These are phyloP conservation scores for Fonsecaea nubica DNA, from an alignment of 2,329 filamentous ascomycete species.

Conservation along the genomic window DNA sequence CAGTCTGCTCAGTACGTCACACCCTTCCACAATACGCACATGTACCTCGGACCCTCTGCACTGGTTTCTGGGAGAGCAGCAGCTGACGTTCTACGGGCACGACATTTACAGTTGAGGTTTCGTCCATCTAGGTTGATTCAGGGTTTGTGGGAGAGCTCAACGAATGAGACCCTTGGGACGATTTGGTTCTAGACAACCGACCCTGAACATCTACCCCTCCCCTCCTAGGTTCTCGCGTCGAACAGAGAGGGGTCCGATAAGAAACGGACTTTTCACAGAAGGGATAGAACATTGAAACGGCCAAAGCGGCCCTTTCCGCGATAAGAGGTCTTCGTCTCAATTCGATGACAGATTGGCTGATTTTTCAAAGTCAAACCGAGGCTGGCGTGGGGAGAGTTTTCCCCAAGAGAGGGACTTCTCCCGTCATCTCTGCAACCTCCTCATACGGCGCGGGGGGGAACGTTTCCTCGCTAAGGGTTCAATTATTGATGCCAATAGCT, in stretches of 20 bases:
- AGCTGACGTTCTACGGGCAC: neutral
- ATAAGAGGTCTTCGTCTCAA: slow-evolving; percentile 24
- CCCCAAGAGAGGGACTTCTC: neutral
- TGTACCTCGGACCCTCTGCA: neutral
- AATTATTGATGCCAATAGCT: slow-evolving; percentile 14
- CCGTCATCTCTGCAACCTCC: neutral
- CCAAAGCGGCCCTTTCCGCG: slow-evolving; percentile 24
- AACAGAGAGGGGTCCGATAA: neutral
- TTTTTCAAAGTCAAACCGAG: slow-evolving; percentile 11
- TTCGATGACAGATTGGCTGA: slow-evolving; percentile 22
- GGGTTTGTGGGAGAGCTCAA: neutral
- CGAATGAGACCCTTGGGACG: neutral
- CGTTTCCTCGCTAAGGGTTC: slow-evolving; percentile 16
- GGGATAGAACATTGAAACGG: slow-evolving; percentile 2
- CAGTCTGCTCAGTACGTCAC: neutral
- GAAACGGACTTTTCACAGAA: slow-evolving; percentile 4
- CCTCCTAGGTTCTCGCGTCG: neutral
- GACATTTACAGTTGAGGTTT: neutral
- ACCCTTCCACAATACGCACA: neutral
- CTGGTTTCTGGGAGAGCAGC: neutral
- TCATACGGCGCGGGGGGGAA: neutral
- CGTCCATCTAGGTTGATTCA: neutral
- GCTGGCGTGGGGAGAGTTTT: slow-evolving; percentile 24
- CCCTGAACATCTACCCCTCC: slow-evolving; percentile 22
- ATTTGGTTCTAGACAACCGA: neutral